phyloP scores from a whole-genome alignment of 2,329 filamentous ascomycete species.

The Rhynchosporium agropyri region DNA sequence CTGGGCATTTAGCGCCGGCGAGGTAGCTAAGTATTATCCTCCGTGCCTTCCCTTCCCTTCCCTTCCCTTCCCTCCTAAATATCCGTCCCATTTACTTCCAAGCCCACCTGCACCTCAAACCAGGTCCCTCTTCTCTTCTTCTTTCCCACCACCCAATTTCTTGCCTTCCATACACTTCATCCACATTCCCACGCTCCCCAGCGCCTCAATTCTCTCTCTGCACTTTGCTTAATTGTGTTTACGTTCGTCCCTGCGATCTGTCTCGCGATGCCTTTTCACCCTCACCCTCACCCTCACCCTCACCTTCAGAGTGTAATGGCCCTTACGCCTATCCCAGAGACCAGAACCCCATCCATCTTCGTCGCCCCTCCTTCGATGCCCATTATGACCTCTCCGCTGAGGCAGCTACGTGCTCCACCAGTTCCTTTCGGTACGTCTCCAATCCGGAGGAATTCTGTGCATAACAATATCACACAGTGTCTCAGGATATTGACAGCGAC shows the following conservation, averaged over 20 bases:
- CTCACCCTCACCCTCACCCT: not conserved
- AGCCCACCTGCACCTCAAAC: too few relatives aligned
- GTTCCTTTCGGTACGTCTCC: constrained; percentile 4
- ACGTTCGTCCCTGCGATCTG: constrained; percentile 18
- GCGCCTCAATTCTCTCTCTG: constrained; percentile 7
- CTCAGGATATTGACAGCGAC: not conserved
- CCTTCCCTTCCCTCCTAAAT: too few relatives aligned
- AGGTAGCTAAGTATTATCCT: too few relatives aligned
- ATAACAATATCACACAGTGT: too few relatives aligned
- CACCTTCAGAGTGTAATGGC: not conserved
- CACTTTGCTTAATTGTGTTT: constrained; percentile 15
- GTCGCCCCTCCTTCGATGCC: not conserved
- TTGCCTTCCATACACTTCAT: not conserved
- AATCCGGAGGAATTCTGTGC: too few relatives aligned
- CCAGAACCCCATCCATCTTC: not conserved
- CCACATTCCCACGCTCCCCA: not conserved
- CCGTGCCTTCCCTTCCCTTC: too few relatives aligned
- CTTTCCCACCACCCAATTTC: too few relatives aligned
- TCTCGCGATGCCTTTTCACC: constrained; percentile 10
- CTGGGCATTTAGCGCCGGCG: too few relatives aligned
- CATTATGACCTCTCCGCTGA: not conserved
- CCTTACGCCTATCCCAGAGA: constrained; percentile 18
- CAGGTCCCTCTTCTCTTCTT: too few relatives aligned
- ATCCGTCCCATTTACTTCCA: too few relatives aligned
- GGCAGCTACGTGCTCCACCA: constrained; percentile 11